Base-by-base conservation (phyloP, 192 early-diverging fungal genomes). In the Coemansia aciculifera region DNA sequence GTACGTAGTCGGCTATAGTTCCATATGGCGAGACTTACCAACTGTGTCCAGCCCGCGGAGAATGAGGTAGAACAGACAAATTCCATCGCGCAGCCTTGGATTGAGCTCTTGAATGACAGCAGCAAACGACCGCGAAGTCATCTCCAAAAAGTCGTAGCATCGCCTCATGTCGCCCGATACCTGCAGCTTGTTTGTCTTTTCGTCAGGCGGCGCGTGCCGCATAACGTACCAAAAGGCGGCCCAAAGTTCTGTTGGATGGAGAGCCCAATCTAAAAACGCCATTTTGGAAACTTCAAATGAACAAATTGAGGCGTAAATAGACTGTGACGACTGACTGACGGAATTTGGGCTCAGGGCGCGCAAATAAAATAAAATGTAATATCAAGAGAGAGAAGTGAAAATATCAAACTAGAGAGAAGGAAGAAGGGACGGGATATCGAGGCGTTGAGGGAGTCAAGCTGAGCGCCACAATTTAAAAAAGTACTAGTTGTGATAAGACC, bases 1-100 rank as follows among this genome's bases (percentile, higher is more conserved):
- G 11, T 10, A 8, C 44, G 5, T 19, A 17, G 44, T 17, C 44
- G 5, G n/a, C n/a, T 46, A 17, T 19, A 46, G 19, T 9, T 21
- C 19, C 8, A 2, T 48, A 34, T 6, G 34, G 29, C 12, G 54
- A n/a, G 13, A 32, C 81, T 74, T 78, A 78, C 81, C 97, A 63
- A 99, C 88, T 2, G 98, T 99, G 77, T 99, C 98, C 52, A 99
- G 86, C 13, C 93, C 98, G 37, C 98, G 90, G 65, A 99, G 86
- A 37, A 96, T 85, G 59, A 99, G 86, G 79, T 99, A 99, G 80
- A 99, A 98, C 61, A 99, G 68, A 76, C 97, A 98, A 49, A 98
- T 86, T 75, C 79, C 87, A 67, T 94, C 92, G 66, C 91, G 89
- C 23, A 94, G 83, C 39, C 86, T 89, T 27, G 89, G 89, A 75